These are phyloP conservation scores for Talaromyces piceae DNA, from an alignment of 2,329 filamentous ascomycete genomes.

Conservation along the genomic window DNA sequence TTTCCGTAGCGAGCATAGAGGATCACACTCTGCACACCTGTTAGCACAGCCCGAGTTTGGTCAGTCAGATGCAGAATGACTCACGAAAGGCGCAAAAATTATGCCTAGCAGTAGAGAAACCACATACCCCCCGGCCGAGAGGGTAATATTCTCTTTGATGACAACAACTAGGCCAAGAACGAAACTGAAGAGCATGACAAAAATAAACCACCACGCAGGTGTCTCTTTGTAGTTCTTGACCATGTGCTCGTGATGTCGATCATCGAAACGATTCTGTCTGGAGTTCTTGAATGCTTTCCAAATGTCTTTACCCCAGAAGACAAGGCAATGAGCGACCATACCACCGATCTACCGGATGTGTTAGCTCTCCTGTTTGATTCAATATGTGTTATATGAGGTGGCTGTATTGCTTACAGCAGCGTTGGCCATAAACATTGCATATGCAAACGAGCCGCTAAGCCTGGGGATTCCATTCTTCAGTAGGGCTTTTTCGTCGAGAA, in stretches of 20 bases:
- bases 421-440: constrained; percentile 50
- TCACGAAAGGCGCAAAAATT: constrained; percentile 15
- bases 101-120: constrained; percentile 24
- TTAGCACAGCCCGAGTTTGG: background rate
- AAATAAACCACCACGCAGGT: constrained; percentile 30
- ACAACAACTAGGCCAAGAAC: constrained; percentile 21
- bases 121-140: constrained; percentile 27
- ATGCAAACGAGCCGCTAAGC: constrained; percentile 46
- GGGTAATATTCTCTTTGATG: constrained; percentile 24
- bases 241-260: constrained; percentile 49
- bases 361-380: background rate
- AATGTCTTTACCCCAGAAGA: constrained; percentile 53
- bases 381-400: background rate
- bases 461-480: constrained; percentile 40
- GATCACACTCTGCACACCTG: constrained; percentile 38
- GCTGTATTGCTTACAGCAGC: constrained; percentile 40
- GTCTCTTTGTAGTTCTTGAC: constrained; percentile 46
- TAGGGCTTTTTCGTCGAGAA: constrained; percentile 28
- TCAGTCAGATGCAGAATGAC: constrained; percentile 6
- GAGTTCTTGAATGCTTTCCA: constrained; percentile 42
- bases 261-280: constrained; percentile 36
- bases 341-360: constrained; percentile 46
- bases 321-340: constrained; percentile 43
- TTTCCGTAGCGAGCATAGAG: constrained; percentile 49
- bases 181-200: constrained; percentile 23